phyloP scores from a whole-genome alignment of 176 grass and related monocot genomes.

The Sorghum bicolor region Sorghum_bicolor_NCBIv3 NC_012878.2:44399501-44400000 shows the following conservation, averaged over 20 bases:
- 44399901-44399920: background rate
- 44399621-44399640: background rate
- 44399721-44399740: background rate
- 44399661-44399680: background rate
- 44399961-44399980: slow-evolving; percentile 1
- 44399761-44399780: background rate
- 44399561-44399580: slow-evolving; percentile 28
- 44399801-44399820: slow-evolving; percentile 18
- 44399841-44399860: background rate
- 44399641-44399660: background rate
- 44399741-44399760: background rate
- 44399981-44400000: background rate
- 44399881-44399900: background rate
- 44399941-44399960: slow-evolving; percentile 5
- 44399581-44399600: slow-evolving; percentile 6
- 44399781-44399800: background rate
- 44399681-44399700: background rate
- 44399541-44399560: slow-evolving; percentile 36
- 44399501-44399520: slow-evolving; percentile 66
- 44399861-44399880: slow-evolving; percentile 8
- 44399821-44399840: background rate
- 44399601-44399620: background rate
- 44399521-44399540: slow-evolving; percentile 91
- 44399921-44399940: background rate
- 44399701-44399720: background rate